Conservation (phyloP, 2,329 filamentous ascomycete genomes). For the Cordyceps farinosa region DNA sequence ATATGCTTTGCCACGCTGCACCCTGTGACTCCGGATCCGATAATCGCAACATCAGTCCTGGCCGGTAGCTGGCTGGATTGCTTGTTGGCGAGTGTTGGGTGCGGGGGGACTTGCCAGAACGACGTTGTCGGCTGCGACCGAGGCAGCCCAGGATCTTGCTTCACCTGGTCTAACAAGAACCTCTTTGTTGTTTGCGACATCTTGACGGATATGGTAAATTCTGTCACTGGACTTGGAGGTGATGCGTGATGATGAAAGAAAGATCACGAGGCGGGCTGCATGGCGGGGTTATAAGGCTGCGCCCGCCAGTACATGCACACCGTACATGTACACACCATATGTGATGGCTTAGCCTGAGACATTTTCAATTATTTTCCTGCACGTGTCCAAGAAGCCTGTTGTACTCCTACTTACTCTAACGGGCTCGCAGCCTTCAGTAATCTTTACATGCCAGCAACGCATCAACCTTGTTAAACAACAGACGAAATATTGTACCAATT, state of each 20-base stretch:
- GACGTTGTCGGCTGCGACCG: slow-evolving; percentile 25
- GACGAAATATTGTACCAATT: no score
- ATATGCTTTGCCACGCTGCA: slow-evolving; percentile 27
- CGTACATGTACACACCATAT: no score
- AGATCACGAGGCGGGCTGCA: neutral
- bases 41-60: slow-evolving; percentile 26
- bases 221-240: neutral
- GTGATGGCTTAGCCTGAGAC: no score
- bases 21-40: slow-evolving; percentile 32
- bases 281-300: neutral
- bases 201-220: neutral
- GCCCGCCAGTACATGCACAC: neutral
- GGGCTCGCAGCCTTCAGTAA: no score
- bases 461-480: no score
- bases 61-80: slow-evolving; percentile 24
- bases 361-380: no score
- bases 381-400: no score
- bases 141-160: slow-evolving; percentile 26
- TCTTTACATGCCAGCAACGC: no score
- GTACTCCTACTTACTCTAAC: no score
- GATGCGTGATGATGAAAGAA: neutral
- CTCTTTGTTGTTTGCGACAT: neutral
- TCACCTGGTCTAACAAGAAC: neutral
- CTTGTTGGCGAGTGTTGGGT: slow-evolving; percentile 23
- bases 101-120: slow-evolving; percentile 27